Conservation (phyloP, 2,329 filamentous ascomycete species). For the Penicillium sp. region DNA sequence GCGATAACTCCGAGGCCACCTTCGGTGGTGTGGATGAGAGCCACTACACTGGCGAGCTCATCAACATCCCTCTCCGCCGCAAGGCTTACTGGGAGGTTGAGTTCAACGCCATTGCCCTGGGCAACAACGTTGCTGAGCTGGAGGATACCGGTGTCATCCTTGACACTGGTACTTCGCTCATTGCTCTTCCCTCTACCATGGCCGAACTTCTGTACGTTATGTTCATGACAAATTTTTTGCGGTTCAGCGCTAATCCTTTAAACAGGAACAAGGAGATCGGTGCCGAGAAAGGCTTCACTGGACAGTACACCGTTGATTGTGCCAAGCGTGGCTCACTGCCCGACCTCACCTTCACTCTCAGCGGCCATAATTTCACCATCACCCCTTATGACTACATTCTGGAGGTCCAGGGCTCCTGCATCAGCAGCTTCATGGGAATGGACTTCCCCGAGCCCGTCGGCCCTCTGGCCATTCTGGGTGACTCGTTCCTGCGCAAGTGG, state of each 20-base stretch:
- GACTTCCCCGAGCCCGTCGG: constrained; percentile 81
- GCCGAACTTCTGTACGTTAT: constrained; percentile 70
- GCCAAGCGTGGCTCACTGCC: constrained; percentile 75
- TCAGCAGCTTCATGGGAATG: constrained; percentile 97
- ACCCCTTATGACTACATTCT: constrained; percentile 88
- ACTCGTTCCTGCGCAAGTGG: constrained; percentile 53
- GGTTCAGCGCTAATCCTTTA: background rate
- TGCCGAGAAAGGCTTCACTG: constrained; percentile 95
- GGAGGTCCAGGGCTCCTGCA: constrained; percentile 90
- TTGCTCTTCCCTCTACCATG: constrained; percentile 83
- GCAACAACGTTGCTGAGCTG: constrained; percentile 77
- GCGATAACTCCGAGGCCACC: constrained; percentile 74
- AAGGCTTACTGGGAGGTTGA: constrained; percentile 99
- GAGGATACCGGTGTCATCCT: constrained; percentile 95
- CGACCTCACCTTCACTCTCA: constrained; percentile 85
- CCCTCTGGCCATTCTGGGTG: constrained; percentile 85
- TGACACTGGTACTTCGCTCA: constrained; percentile 96
- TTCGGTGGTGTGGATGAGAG: constrained; percentile 84
- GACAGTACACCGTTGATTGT: constrained; percentile 94
- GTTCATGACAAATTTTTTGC: constrained; percentile 35
- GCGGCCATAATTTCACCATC: constrained; percentile 90
- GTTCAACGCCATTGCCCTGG: constrained; percentile 84
- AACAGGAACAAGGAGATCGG: constrained; percentile 84
- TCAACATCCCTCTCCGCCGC: constrained; percentile 88
- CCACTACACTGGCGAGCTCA: constrained; percentile 81